Base-by-base conservation (phyloP, 2,329 filamentous ascomycete species). In the Aspergillus quadrilineatus region DNA sequence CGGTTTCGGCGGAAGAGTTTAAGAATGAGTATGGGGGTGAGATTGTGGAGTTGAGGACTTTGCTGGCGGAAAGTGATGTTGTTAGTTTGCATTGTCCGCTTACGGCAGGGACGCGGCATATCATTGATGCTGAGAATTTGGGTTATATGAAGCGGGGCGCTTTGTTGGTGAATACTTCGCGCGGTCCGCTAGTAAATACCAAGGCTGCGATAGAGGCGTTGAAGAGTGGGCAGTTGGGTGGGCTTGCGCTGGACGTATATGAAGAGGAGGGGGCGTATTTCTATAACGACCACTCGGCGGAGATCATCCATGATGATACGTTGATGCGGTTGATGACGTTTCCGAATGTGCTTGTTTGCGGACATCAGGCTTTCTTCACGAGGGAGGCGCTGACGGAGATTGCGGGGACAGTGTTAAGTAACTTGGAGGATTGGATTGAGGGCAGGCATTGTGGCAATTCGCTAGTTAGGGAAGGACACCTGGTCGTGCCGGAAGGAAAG, bases 311-410 rank as follows among this genome's bases (percentile, higher is more conserved):
- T 48, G 86, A 89, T 65, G 85, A 89, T 63, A 77, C 82, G 55
- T 75, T 89, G 44, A 86, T 85, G 80, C 80, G 86, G 4, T 71
- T 89, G 60, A 83, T 86, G 72, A 88, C 85, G 0, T 89, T 89
- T 64, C 86, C 81, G 57, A 89, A 89, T 60, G 86, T 87, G 3
- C 69, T 89, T 44, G 74, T 89, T 57, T 86, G 82, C 60, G 85
- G 86, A 0, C 86, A 89, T 63, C 86, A 89, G 74, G 86, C 84
- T 1, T 89, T 89, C 73, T 86, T 89, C 64, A 89, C 86, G 4
- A 74, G 81, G 34, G 85, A 89, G 72, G 86, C 86, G 1, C 72
- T 89, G 48, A 74, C 75, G 6, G 85, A 87, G 71, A 89, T 89
- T 63, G 80, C 85, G 1, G 79, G 81, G 45, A 81, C 77, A 51